Base-by-base conservation (phyloP, 2,329 filamentous ascomycete genomes). In the Pestalotiopsis sp. region DNA sequence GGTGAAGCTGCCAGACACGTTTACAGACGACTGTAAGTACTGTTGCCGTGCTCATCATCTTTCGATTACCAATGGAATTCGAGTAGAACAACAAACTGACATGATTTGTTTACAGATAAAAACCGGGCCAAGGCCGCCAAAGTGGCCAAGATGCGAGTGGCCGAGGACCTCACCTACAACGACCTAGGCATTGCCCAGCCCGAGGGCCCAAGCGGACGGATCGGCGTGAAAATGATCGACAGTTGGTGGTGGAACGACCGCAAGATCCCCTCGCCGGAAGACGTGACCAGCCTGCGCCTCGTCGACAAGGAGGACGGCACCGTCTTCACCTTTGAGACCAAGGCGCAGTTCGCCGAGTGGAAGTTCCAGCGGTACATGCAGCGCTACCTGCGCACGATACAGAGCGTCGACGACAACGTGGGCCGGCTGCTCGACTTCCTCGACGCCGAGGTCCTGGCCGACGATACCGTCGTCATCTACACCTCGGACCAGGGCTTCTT, bases 321-420 rank as follows among this genome's bases (percentile, higher is more conserved):
- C 1, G 77, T 82, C 1, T 88, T 86, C 72, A 83, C 78, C 0
- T 87, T 87, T 73, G 72, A 77, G 14, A 80, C 74, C 0, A 59
- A 72, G 7, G 72, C 75, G 1, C 82, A 86, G 68, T 79, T 87
- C 0, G 79, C 82, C 9, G 80, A 86, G 67, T 88, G 86, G 79
- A 88, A 88, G 74, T 88, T 83, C 70, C 85, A 88, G 75, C 80
- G 86, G 2, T 88, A 88, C 72, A 86, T 87, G 84, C 83, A 87
- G 77, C 80, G 85, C 1, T 88, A 88, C 60, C 79, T 88, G 0
- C 84, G 85, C 1, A 84, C 82, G 0, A 85, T 88, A 39, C 84
- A 86, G 70, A 79, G 77, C 31, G 80, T 88, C 39, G 86, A 88
- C 68, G 85, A 88, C 62, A 86, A 83, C 65, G 82, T 86, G 1